Evolutionary conservation across 495 filamentous ascomycete genomes (phyloP), one percentile per base, ranked within the genome.

Genomic region (Podospora australis): DNA sequence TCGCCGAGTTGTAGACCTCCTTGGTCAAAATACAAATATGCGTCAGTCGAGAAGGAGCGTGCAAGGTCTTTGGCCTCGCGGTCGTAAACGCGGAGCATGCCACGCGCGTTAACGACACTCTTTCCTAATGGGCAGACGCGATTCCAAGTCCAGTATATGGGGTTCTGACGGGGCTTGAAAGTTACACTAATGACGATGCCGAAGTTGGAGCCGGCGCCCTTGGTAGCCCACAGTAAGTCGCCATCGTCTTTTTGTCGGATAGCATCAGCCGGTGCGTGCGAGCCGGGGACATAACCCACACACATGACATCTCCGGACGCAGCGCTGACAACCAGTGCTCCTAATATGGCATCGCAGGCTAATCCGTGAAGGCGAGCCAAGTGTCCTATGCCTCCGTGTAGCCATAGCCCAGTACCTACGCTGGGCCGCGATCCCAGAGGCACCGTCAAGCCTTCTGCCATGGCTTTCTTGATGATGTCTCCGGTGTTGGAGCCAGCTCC

Each of bases 321-420:
- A 53, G 78, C 70, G 56, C 74, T 76, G 65, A 83, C 77, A 36
- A 82, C 28, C 16, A 82, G 70, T 19, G 70, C 78, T 59, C 79
- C 79, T 38, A 82, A 65, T 49, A 84, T 77, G 43, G 74, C 61
- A 58, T 84, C 79, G 60, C 78, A 82, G 8, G 79, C 55, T 23
- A 84, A 79, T 20, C 80, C 79, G 48, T 81, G 55, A 32, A 71
- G 44, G 48, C 80, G 73, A 43, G 77, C 57, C 41, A 83, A 67
- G 58, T 82, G 78, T 10, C 80, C 80, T 38, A 84, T 80, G 55
- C 80, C 80, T 47, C 80, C 81, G 69, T 84, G 79, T 41, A 84
- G 64, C 78, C 77, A 82, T 32, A 78, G 53, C 20, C 81, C 80
- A 5, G 77, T 73, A 26, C 80, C 81, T 38, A 83, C 79, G 48